Evolutionary conservation across 495 filamentous ascomycete species (phyloP).

Genomic region (Penicillium lividum): DNA sequence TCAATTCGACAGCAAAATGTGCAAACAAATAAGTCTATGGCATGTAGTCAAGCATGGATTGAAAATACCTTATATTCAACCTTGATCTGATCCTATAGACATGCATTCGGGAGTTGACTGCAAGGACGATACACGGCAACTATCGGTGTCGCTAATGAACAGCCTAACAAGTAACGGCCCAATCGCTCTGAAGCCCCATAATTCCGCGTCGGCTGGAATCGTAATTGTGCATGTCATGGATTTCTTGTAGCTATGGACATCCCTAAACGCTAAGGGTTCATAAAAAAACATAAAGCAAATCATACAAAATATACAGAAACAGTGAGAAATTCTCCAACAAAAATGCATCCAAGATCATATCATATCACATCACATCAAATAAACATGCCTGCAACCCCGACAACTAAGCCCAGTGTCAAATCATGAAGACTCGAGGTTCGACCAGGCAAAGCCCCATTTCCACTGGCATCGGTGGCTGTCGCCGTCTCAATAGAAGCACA

Average conservation of each 20-base stretch:
- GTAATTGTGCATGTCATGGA: slow-evolving; percentile 1
- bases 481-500: slow-evolving; percentile 47
- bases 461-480: slow-evolving; percentile 28
- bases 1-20: background rate
- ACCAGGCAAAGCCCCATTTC: slow-evolving; percentile 30
- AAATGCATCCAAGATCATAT: slow-evolving; percentile 12
- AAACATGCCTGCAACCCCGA: slow-evolving; percentile 48
- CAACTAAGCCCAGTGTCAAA: slow-evolving; percentile 40
- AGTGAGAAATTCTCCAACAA: slow-evolving; percentile 6
- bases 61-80: background rate
- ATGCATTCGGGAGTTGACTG: background rate
- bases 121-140: background rate
- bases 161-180: slow-evolving; percentile 1
- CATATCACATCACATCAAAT: slow-evolving; percentile 35
- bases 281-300: background rate
- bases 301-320: slow-evolving; percentile 1
- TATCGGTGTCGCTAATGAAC: background rate
- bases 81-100: background rate
- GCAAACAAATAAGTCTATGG: background rate
- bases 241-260: slow-evolving; percentile 1
- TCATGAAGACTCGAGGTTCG: slow-evolving; percentile 42
- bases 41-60: background rate
- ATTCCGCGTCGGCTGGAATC: background rate
- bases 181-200: slow-evolving; percentile 1
- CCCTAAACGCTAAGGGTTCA: background rate